phyloP scores from a whole-genome alignment of 2,329 filamentous ascomycete species.

The Botrytis pseudocinerea region DNA sequence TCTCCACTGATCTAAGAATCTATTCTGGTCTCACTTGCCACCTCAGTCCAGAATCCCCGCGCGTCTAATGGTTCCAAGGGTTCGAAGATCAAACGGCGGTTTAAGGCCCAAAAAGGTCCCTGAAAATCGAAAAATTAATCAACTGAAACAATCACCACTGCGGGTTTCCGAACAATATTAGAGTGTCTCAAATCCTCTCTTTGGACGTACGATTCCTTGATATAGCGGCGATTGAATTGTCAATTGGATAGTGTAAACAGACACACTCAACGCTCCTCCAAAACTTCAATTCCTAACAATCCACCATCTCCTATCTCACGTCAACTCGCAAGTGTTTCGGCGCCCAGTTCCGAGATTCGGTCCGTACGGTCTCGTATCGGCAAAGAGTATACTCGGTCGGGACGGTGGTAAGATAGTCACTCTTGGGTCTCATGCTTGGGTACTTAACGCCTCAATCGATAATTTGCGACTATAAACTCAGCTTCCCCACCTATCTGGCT shows the following conservation, averaged over 20 bases:
- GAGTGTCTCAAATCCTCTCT: constrained; percentile 3
- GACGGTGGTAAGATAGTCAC: constrained; percentile 1
- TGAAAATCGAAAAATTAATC: background rate
- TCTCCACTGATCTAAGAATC: constrained; percentile 11
- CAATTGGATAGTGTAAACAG: background rate
- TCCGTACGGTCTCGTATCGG: constrained; percentile 19
- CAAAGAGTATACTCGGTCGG: constrained; percentile 1
- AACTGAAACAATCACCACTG: background rate
- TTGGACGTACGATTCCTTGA: background rate
- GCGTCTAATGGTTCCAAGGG: constrained; percentile 6
- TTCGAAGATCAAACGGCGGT: constrained; percentile 17
- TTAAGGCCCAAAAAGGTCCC: background rate
- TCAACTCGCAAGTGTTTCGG: background rate
- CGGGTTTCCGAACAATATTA: constrained; percentile 12
- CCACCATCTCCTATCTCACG: background rate
- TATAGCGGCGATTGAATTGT: constrained; percentile 6
- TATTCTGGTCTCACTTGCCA: background rate
- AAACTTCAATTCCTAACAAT: background rate
- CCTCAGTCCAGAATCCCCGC: background rate
- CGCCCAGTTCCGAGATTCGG: background rate
- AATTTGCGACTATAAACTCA: constrained; percentile 19
- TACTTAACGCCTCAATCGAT: constrained; percentile 20
- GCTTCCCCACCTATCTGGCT: constrained; percentile 12
- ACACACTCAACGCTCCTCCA: background rate
- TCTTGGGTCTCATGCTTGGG: constrained; percentile 20